These are phyloP conservation scores for Artemisia argyi DNA, from an alignment of 129 eudicot genomes.

Conservation along the genomic window DNA sequence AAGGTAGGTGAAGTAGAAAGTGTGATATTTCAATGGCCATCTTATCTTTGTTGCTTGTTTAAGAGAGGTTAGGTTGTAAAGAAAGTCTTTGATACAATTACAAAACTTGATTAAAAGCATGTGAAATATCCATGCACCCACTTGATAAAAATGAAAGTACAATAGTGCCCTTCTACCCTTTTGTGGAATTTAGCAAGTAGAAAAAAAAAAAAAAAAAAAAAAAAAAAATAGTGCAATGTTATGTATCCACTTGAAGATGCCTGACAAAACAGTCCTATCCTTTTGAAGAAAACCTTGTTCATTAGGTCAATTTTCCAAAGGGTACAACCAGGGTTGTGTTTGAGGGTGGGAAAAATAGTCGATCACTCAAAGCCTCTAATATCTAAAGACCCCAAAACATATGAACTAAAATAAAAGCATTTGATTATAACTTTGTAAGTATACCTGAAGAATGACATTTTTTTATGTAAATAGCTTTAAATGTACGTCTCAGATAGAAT, in stretches of 20 bases:
- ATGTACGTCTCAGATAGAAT: no score
- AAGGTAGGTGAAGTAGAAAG: not conserved
- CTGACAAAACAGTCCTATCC: not conserved
- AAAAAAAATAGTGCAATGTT: not conserved
- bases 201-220: constrained; percentile 1
- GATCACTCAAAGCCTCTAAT: no score
- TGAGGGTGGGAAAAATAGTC: no score
- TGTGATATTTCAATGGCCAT: not conserved
- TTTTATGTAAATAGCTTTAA: no score
- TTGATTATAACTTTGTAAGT: no score
- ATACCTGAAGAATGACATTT: no score
- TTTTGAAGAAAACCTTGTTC: not conserved
- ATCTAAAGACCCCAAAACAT: no score
- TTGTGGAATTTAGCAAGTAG: not conserved
- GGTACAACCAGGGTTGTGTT: no score
- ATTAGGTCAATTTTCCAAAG: no score
- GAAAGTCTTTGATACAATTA: constrained; percentile 9
- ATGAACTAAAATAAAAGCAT: no score
- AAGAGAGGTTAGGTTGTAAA: not conserved
- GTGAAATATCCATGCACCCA: not conserved
- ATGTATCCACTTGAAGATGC: not conserved
- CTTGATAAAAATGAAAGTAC: not conserved
- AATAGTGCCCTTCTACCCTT: constrained; percentile 14
- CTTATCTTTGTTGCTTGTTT: not conserved
- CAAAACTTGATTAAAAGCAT: not conserved